Percentiles rank a stretch among this genome's conserved stretches.
Evolutionary conservation across 1,284 basidiomycete genomes (phyloP).

Genomic region (Abortiporus biennis): DNA sequence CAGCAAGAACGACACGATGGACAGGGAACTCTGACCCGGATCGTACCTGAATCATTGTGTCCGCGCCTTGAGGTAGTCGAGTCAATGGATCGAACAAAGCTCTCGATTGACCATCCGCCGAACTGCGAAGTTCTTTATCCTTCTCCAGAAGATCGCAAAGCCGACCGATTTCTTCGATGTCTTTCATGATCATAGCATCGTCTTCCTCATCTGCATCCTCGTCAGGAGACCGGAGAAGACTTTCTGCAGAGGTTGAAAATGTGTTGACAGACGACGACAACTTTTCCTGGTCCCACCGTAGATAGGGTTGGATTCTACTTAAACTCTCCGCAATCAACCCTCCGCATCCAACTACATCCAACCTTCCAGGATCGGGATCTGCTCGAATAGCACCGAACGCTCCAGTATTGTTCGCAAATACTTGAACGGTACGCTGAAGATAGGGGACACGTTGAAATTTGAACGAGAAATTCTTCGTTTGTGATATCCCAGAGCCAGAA

Average conservation of each 20-base stretch:
- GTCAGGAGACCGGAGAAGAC: neutral
- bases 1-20: constrained; percentile 62
- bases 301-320: neutral
- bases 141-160: constrained; percentile 34
- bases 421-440: constrained; percentile 80
- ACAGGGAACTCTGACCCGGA: constrained; percentile 33
- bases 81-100: constrained; percentile 14
- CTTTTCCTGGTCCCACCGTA: neutral
- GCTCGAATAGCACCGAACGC: constrained; percentile 84
- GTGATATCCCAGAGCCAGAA: no score
- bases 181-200: constrained; percentile 32
- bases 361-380: constrained; percentile 46
- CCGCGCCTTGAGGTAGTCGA: constrained; percentile 47
- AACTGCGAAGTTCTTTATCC: constrained; percentile 13
- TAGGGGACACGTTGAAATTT: constrained; percentile 83
- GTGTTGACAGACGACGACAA: neutral
- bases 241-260: neutral
- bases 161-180: constrained; percentile 39
- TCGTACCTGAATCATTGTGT: constrained; percentile 47
- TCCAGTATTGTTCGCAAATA: constrained; percentile 85
- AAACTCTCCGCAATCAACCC: no score
- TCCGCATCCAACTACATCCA: neutral
- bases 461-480: constrained; percentile 31
- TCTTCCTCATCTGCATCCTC: constrained; percentile 4
- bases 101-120: constrained; percentile 10